Evolutionary conservation across 306 rosid genomes (phyloP).

Genomic region (Fagus crenata): DNA sequence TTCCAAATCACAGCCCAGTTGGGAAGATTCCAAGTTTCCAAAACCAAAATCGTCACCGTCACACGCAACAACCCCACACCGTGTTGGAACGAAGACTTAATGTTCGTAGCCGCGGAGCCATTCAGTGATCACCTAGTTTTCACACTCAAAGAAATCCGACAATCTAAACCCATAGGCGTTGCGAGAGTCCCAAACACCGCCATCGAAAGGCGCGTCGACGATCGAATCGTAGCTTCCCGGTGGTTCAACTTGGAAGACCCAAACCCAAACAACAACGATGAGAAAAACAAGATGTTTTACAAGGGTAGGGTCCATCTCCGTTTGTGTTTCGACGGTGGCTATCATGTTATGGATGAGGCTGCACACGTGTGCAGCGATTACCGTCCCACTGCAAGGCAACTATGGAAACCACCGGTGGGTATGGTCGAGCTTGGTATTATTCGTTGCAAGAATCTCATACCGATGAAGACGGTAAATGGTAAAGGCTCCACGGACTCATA

Average conservation of each 20-base stretch:
- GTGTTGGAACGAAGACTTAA: conserved; percentile 73
- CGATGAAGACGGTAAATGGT: conserved; percentile 61
- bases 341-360: conserved; percentile 92
- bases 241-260: conserved; percentile 62
- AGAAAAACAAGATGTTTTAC: conserved; percentile 28
- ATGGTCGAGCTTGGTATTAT: conserved; percentile 71
- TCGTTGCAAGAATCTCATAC: conserved; percentile 60
- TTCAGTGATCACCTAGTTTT: conserved; percentile 46
- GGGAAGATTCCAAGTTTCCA: conserved; percentile 54
- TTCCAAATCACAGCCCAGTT: conserved; percentile 65
- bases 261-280: conserved; percentile 9
- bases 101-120: conserved; percentile 82
- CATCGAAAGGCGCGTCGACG: conserved; percentile 80
- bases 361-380: conserved; percentile 80
- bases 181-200: conserved; percentile 45
- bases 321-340: conserved; percentile 84
- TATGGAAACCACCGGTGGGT: conserved; percentile 82
- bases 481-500: conserved; percentile 69
- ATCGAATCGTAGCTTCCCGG: conserved; percentile 58
- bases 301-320: conserved; percentile 68
- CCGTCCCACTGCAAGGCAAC: conserved; percentile 89
- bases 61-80: conserved; percentile 40
- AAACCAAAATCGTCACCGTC: conserved; percentile 36
- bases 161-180: conserved; percentile 43
- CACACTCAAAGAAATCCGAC: conserved; percentile 50